A percentile compares a stretch with the other conserved stretches of the same genome.
Conservation (phyloP, 495 filamentous ascomycete genomes). For the Barbatosphaeria neglecta region DNA sequence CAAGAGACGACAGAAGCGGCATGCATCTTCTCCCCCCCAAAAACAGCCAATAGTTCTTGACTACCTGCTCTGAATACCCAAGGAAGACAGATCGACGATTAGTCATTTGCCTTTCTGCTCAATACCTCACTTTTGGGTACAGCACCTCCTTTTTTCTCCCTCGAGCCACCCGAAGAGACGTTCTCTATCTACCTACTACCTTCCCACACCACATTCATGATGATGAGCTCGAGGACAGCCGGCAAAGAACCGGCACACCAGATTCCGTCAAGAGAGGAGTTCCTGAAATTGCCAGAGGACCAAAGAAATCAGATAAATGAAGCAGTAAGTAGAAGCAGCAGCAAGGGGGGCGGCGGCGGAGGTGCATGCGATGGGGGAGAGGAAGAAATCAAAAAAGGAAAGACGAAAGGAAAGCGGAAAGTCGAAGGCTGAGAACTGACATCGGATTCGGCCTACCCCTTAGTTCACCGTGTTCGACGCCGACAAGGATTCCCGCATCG, state of each 20-base stretch:
- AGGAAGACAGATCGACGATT: too few relatives aligned
- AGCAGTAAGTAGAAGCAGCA: constrained; percentile 72
- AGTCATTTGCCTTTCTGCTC: too few relatives aligned
- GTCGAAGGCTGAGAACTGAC: too few relatives aligned
- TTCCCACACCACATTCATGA: not conserved
- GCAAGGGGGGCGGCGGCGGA: too few relatives aligned
- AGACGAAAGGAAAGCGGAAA: too few relatives aligned
- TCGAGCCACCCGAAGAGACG: not conserved
- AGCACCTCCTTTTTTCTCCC: not conserved
- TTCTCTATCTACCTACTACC: not conserved
- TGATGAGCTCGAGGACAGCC: not conserved
- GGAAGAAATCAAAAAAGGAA: too few relatives aligned
- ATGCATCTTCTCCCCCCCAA: not conserved
- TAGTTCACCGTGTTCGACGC: constrained; percentile 96
- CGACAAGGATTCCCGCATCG: constrained; percentile 85
- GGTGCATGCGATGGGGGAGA: too few relatives aligned
- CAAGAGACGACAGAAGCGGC: not conserved
- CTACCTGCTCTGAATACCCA: too few relatives aligned
- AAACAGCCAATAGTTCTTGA: too few relatives aligned
- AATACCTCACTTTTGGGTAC: not conserved
- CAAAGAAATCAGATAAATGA: constrained; percentile 83
- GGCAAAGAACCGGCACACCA: not conserved
- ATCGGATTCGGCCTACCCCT: not conserved
- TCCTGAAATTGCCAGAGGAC: constrained; percentile 41
- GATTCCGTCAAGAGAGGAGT: not conserved